phyloP scores from a whole-genome alignment of 441 rosid genomes.

The Theobroma grandiflorum region DNA sequence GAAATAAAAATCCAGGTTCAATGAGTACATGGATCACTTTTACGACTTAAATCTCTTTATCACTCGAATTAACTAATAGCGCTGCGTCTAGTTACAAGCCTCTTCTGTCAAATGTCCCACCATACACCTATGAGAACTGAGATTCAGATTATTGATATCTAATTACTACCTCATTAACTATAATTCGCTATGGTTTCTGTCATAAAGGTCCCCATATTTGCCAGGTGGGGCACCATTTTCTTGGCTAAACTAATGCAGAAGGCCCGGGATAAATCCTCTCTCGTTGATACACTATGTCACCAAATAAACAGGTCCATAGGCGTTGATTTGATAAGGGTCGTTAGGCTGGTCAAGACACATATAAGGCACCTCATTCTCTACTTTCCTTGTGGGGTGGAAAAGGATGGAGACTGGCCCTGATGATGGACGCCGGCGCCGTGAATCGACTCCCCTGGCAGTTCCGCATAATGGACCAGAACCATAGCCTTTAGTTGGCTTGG shows the following conservation, averaged over 20 bases:
- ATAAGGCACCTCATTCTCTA: constrained; percentile 48
- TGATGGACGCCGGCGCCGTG: constrained; percentile 38
- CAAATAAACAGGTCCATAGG: constrained; percentile 63
- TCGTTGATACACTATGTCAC: constrained; percentile 41
- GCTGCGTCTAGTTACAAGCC: background rate
- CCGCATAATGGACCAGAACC: constrained; percentile 55
- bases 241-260: constrained; percentile 17
- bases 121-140: background rate
- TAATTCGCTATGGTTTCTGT: background rate
- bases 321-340: constrained; percentile 37
- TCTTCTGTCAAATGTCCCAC: constrained; percentile 21
- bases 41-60: background rate
- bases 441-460: constrained; percentile 30
- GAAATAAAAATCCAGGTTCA: background rate
- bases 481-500: constrained; percentile 43
- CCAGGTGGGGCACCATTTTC: background rate
- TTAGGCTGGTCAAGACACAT: constrained; percentile 44
- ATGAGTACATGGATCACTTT: background rate
- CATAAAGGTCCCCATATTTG: background rate
- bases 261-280: constrained; percentile 1
- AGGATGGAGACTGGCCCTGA: constrained; percentile 50
- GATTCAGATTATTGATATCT: background rate
- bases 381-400: constrained; percentile 42
- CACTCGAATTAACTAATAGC: background rate
- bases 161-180: constrained; percentile 1